Base-by-base conservation (phyloP, 2,329 filamentous ascomycete species). In the Parasarocladium wereldwijsianum region DNA sequence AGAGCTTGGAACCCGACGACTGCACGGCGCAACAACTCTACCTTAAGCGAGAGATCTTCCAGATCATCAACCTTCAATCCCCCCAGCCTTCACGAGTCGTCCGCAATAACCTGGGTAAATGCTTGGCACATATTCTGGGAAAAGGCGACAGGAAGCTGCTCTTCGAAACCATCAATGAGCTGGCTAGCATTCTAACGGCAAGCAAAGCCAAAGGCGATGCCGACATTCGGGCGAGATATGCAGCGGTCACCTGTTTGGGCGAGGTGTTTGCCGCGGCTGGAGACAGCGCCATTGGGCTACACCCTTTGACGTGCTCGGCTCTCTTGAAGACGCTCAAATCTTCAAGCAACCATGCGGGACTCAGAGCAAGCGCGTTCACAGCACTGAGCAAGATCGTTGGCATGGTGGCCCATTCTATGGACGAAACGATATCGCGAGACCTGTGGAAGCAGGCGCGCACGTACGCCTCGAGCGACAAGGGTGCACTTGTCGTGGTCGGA, bases 161-260 rank as follows among this genome's bases (percentile, higher is more conserved):
- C 3, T 94, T 92, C 47, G 90, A 98, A 53, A 92, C 84, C 1
- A 80, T 96, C 47, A 93, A 90, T 44, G 87, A 96, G 40, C 63
- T 96, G 8, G 64, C 86, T 8, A 62, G 58, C 8, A 74, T 93
- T 33, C 51, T 93, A 26, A 74, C 74, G 36, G 68, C 68, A 27
- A 72, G 77, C 13, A 94, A 93, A 51, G 64, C 64, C 19, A 79
- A 77, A 49, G 59, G 59, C 31, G 86, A 94, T 34, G 74, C 73
- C 40, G 85, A 93, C 43, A 51, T 79, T 30, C 74, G 76, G 44
- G 69, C 74, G 4, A 92, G 83, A 53, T 86, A 94, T 66, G 85
- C 85, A 5, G 87, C 87, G 14, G 78, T 82, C 22, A 72, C 78
- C 48, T 93, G 84, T 47, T 51, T 98, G 41, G 90, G 90, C 18